A percentile compares a stretch with the other conserved stretches of the same genome.
These are phyloP conservation scores for Trypanosoma lewisi DNA, from an alignment of 208 protist genomes.

Conservation along the genomic window DNA sequence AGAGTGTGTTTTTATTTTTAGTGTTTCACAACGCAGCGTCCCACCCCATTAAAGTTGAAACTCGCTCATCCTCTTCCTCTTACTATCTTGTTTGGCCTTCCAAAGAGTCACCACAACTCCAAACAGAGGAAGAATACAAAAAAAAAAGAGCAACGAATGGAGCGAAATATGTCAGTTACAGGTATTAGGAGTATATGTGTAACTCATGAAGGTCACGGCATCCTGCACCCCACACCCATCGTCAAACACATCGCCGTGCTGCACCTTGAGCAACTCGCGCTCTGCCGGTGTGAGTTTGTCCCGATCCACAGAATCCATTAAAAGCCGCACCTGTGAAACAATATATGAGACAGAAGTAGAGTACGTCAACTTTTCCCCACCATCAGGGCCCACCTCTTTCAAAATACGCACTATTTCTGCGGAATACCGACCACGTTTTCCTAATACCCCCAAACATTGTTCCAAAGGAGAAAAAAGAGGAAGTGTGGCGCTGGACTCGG, in stretches of 20 bases:
- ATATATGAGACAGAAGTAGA: conserved; percentile 47
- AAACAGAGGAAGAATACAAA: no score
- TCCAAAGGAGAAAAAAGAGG: conserved; percentile 44
- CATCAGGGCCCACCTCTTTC: conserved; percentile 27
- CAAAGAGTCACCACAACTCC: no score
- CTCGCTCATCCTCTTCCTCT: not conserved
- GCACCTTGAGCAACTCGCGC: conserved; percentile 24
- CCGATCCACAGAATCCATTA: conserved; percentile 39
- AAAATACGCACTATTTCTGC: conserved; percentile 41
- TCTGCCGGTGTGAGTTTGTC: conserved; percentile 49
- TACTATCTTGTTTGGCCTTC: not conserved
- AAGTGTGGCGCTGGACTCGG: not conserved
- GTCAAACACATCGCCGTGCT: not conserved
- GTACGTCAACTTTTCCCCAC: conserved; percentile 44
- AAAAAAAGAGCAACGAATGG: not conserved
- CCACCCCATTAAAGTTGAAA: not conserved
- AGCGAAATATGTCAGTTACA: not conserved
- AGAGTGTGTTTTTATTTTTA: not conserved
- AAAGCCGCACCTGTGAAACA: conserved; percentile 23
- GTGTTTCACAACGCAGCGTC: not conserved
- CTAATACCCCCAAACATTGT: conserved; percentile 75
- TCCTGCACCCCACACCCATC: conserved; percentile 4
- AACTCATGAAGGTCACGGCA: conserved; percentile 34
- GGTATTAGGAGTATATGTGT: not conserved
- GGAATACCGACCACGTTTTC: conserved; percentile 66